Base-by-base conservation (phyloP, 139 green algal genomes). In the Chlamydomonas sphaeroides region DNA sequence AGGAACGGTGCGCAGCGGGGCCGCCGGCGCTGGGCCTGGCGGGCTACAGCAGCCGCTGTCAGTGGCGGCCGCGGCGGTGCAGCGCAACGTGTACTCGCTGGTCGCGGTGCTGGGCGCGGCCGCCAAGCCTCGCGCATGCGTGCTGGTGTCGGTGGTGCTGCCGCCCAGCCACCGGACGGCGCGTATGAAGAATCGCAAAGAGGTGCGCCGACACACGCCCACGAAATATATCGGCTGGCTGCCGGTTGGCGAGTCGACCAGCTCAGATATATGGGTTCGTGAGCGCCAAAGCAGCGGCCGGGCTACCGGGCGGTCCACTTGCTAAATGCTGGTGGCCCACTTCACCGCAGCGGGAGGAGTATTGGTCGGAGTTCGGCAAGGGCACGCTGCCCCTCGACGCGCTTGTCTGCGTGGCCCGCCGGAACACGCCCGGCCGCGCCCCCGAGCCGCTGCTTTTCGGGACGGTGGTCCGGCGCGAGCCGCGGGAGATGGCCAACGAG, bases 341-440 rank as follows among this genome's bases (percentile, higher is more conserved):
- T n/a, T n/a, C n/a, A n/a, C n/a, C 56, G 56, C 20, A 62, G 78
- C 83, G 84, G 17, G 10, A 80, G 57, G 63, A 62, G 1, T 92
- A 75, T 69, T 92, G 88, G 88, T 51, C 32, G 1, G 53, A 85
- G 7, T 82, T 65, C 66, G 87, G 85, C 10, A 61, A 72, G 10
- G 67, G 85, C 18, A 87, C 74, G 20, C 79, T 92, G 59, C 65
- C 85, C 1, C 51, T 20, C n/a, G 88, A 89, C 53, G 78, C 82
- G 11, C 68, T 92, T 48, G 53, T 83, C 36, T 89, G 84, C 68
- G 41, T 92, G 18, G 70, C 70, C 2, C 45, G 68, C 3, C 38
- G 38, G 57, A 11, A 33, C 45, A 53, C 45, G 11, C 10, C 14
- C 45, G 45, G 14, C 14, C n/a, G n/a, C n/a, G 45, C 45, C 45